Conservation (phyloP, 1,284 basidiomycete species). For the Papiliotrema fonsecae region DNA sequence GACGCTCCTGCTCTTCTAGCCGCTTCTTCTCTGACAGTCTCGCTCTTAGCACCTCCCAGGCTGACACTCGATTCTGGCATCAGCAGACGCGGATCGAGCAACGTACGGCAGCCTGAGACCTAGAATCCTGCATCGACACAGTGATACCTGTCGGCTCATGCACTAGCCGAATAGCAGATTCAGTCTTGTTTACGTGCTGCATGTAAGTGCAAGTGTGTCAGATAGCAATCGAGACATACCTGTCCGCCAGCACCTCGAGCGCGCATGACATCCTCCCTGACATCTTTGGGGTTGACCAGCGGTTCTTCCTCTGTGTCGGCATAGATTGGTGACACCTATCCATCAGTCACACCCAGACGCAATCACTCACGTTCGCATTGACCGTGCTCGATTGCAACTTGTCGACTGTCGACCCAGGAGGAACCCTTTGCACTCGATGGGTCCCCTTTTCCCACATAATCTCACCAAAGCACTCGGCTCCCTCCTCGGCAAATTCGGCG, state of each 20-base stretch:
- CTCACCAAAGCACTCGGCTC: constrained; percentile 74
- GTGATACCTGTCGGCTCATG: constrained; percentile 90
- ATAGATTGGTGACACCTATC: constrained; percentile 69
- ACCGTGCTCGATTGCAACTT: constrained; percentile 91
- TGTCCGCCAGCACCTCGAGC: constrained; percentile 95
- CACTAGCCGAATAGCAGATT: constrained; percentile 93
- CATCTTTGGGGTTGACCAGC: constrained; percentile 76
- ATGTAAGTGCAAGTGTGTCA: constrained; percentile 5
- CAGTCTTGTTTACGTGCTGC: constrained; percentile 97
- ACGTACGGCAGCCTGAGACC: constrained; percentile 59
- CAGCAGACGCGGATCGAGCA: neutral
- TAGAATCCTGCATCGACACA: constrained; percentile 97
- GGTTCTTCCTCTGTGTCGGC: constrained; percentile 55
- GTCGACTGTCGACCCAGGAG: constrained; percentile 79
- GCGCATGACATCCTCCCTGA: constrained; percentile 89
- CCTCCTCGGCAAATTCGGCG: constrained; percentile 17
- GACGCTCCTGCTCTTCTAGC: constrained; percentile 62
- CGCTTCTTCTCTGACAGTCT: constrained; percentile 76
- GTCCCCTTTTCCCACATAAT: constrained; percentile 91
- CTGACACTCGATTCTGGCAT: constrained; percentile 72
- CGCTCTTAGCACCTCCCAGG: constrained; percentile 78
- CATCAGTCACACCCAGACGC: neutral
- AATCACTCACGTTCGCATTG: constrained; percentile 65
- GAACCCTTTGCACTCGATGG: constrained; percentile 91
- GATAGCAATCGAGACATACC: constrained; percentile 49